These are phyloP conservation scores for Plasmodium gaboni DNA, from an alignment of 169 alveolate species.

Conservation along the genomic window DNA sequence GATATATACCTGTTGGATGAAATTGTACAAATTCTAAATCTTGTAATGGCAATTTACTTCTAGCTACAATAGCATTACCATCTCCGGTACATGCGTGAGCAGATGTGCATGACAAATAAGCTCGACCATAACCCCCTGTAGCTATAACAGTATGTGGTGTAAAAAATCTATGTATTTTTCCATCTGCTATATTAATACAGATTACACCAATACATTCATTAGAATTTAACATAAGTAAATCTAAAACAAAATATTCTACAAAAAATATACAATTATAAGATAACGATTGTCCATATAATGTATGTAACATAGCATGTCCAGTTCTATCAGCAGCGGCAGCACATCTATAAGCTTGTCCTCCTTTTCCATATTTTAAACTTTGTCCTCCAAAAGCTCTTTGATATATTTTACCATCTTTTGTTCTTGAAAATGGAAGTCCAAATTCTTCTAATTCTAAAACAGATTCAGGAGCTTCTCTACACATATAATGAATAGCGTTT, in stretches of 20 bases:
- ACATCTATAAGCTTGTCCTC: slow-evolving; percentile 98
- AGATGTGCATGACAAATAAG: slow-evolving; percentile 97
- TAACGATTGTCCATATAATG: slow-evolving; percentile 95
- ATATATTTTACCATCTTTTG: slow-evolving; percentile 94
- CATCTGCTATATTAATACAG: slow-evolving; percentile 96
- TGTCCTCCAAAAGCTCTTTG: slow-evolving; percentile 99
- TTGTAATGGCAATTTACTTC: slow-evolving; percentile 96
- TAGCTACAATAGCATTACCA: slow-evolving; percentile 93
- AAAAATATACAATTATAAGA: slow-evolving; percentile 95
- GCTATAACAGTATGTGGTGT: slow-evolving; percentile 96
- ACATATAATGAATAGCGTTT: slow-evolving; percentile 98
- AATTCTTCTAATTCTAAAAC: slow-evolving; percentile 96
- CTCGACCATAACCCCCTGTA: slow-evolving; percentile 99
- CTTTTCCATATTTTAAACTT: slow-evolving; percentile 96
- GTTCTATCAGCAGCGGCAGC: slow-evolving; percentile 99
- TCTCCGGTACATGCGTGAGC: slow-evolving; percentile 99
- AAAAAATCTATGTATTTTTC: slow-evolving; percentile 96
- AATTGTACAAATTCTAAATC: slow-evolving; percentile 98
- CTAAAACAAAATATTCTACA: slow-evolving; percentile 97
- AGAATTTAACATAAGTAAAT: slow-evolving; percentile 93
- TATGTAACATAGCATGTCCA: slow-evolving; percentile 98
- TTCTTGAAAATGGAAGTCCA: slow-evolving; percentile 98
- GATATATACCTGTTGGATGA: slow-evolving; percentile 99
- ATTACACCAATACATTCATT: slow-evolving; percentile 94
- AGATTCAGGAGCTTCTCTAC: slow-evolving; percentile 96